Evolutionary conservation across 352 stramenopile species (phyloP).

Genomic region (Phytopythium boreale): DNA sequence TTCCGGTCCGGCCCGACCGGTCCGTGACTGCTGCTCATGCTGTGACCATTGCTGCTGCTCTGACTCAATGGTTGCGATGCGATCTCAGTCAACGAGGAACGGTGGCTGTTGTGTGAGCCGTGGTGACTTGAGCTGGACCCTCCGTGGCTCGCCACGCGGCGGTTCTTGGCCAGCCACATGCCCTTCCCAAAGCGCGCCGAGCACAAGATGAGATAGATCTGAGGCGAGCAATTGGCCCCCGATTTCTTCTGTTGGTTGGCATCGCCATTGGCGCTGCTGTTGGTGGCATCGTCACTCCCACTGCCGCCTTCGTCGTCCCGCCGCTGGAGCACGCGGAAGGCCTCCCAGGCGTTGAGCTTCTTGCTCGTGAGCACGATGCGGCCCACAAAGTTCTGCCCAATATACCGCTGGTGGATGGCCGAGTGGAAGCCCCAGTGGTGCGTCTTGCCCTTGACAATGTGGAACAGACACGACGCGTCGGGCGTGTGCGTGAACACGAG

Average conservation of each 20-base stretch:
- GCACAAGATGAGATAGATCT: constrained; percentile 71
- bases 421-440: constrained; percentile 83
- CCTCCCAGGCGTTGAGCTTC: constrained; percentile 70
- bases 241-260: background rate
- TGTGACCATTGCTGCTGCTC: constrained; percentile 14
- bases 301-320: constrained; percentile 13
- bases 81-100: background rate
- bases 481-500: constrained; percentile 59
- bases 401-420: constrained; percentile 50
- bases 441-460: constrained; percentile 65
- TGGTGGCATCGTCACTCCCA: constrained; percentile 10
- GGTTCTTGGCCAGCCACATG: constrained; percentile 70
- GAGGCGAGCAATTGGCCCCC: constrained; percentile 12
- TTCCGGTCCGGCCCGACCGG: constrained; percentile 7
- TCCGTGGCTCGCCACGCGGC: constrained; percentile 8
- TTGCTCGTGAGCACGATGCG: constrained; percentile 52
- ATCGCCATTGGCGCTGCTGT: background rate
- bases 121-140: background rate
- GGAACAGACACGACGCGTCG: constrained; percentile 70
- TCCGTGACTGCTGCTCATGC: constrained; percentile 12
- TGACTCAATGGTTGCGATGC: background rate
- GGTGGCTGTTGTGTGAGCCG: background rate
- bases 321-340: constrained; percentile 64
- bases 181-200: constrained; percentile 77
- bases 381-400: constrained; percentile 77